phyloP scores from a whole-genome alignment of 2,329 filamentous ascomycete genomes.

The Pseudogymnoascus sp. region DNA sequence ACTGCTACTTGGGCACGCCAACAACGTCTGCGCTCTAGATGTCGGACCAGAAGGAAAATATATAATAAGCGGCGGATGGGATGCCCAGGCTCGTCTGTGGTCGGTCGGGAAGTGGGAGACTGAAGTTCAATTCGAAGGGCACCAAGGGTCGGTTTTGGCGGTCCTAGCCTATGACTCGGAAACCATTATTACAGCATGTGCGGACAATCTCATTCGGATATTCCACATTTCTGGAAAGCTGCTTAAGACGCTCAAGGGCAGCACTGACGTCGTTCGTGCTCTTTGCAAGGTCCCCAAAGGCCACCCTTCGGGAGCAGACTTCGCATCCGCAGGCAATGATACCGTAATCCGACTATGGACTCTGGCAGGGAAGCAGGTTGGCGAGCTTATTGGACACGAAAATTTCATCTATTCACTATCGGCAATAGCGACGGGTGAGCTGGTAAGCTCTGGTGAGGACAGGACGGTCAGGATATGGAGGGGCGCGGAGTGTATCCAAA shows the following conservation, averaged over 20 bases:
- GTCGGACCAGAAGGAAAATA: constrained; percentile 63
- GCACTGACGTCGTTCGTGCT: constrained; percentile 79
- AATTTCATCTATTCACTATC: constrained; percentile 89
- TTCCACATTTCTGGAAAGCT: constrained; percentile 62
- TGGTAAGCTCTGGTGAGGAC: constrained; percentile 89
- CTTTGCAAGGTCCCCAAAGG: constrained; percentile 69
- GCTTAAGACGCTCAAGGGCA: constrained; percentile 57
- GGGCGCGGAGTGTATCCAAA: constrained; percentile 76
- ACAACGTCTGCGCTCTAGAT: constrained; percentile 84
- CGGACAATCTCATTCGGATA: constrained; percentile 81
- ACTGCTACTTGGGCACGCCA: constrained; percentile 74
- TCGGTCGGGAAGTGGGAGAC: constrained; percentile 76
- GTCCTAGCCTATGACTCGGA: constrained; percentile 74
- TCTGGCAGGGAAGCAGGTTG: constrained; percentile 66
- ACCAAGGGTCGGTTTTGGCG: constrained; percentile 82
- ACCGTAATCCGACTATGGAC: constrained; percentile 84
- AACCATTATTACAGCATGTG: constrained; percentile 82
- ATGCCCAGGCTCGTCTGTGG: constrained; percentile 82
- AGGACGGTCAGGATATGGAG: constrained; percentile 88
- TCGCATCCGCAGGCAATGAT: constrained; percentile 92
- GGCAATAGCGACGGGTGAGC: constrained; percentile 70
- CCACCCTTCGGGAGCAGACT: constrained; percentile 78
- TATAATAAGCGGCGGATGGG: constrained; percentile 91
- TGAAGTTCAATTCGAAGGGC: constrained; percentile 62
- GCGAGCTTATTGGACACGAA: constrained; percentile 77